A percentile compares a stretch with the other conserved stretches of the same genome.
Conservation (phyloP, 2,329 filamentous ascomycete species). For the Pestalotiopsis sp. region DNA sequence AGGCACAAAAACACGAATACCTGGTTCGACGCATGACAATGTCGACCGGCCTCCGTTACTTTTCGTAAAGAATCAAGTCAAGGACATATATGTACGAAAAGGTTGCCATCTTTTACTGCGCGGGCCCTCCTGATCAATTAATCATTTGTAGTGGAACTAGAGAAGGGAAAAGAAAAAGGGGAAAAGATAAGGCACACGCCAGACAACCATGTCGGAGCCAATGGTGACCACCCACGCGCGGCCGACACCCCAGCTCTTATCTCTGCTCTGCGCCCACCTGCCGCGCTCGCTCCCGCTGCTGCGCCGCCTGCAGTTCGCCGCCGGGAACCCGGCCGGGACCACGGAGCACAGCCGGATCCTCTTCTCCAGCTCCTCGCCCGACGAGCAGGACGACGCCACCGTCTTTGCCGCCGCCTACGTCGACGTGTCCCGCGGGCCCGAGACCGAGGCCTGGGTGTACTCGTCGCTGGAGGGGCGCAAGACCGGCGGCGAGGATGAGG, state of each 20-base stretch:
- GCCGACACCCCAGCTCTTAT: conserved; percentile 41
- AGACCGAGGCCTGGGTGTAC: conserved; percentile 69
- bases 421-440: conserved; percentile 61
- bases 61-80: background rate
- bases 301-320: conserved; percentile 64
- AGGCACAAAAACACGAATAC: background rate
- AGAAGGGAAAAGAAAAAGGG: background rate
- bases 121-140: background rate
- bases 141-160: background rate
- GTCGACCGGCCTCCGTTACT: background rate
- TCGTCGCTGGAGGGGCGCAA: conserved; percentile 44
- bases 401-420: conserved; percentile 61
- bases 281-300: conserved; percentile 63
- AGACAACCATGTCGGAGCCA: background rate
- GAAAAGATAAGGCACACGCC: background rate
- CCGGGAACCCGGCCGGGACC: conserved; percentile 38
- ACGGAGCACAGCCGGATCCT: conserved; percentile 47
- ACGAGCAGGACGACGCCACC: conserved; percentile 9
- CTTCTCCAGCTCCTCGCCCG: conserved; percentile 31
- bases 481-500: background rate
- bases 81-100: background rate
- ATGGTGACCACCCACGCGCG: conserved; percentile 26
- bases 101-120: background rate
- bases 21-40: background rate
- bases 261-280: conserved; percentile 50